Base-by-base conservation (phyloP, 2,329 filamentous ascomycete species). In the Fusarium beomiforme region DNA sequence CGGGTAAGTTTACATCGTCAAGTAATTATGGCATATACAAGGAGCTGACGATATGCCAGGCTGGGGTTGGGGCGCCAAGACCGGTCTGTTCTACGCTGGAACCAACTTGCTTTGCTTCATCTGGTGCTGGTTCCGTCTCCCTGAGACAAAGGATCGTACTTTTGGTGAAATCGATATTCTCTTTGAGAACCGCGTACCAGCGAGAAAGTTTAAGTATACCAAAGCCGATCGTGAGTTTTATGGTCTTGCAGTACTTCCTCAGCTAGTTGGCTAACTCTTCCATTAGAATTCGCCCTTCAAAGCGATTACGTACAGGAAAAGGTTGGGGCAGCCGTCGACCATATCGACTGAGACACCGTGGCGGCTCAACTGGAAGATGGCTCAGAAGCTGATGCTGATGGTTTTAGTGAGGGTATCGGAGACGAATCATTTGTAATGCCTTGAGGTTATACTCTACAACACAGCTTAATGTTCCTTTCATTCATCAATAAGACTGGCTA, bases 11-110 rank as follows among this genome's bases (percentile, higher is more conserved):
- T 4, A 44, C 12, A 29, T 3, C 8, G 3, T 10, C 4, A 10
- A 29, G 29, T 29, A 29, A 10, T 10, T 5, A 14, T 8, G 4
- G 4, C 5, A 13, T 1, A 9, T 3, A 6, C 8, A 19, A n/a
- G 3, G 19, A 23, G 21, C 46, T 51, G 12, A 51, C 13, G 0
- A 12, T 3, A 6, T 0, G 1, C 0, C n/a, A 55, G 51, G 37
- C 1, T 69, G 59, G 56, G 51, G 77, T 31, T 78, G 77, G 78
- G 82, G 69, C 74, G 83, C 83, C 62, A 81, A 74, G 79, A 80
- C 66, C 73, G 85, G 77, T 2, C 70, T 80, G 33, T 74, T 81
- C 33, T 81, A 79, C 44, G 78, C 77, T 6, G 77, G 77, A 7
- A 75, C 72, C 0, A 73, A 73, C 43, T 39, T 71, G 2, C 75